These are phyloP conservation scores for Leptomonas seymouri DNA, from an alignment of 208 protist genomes.

Conservation along the genomic window DNA sequence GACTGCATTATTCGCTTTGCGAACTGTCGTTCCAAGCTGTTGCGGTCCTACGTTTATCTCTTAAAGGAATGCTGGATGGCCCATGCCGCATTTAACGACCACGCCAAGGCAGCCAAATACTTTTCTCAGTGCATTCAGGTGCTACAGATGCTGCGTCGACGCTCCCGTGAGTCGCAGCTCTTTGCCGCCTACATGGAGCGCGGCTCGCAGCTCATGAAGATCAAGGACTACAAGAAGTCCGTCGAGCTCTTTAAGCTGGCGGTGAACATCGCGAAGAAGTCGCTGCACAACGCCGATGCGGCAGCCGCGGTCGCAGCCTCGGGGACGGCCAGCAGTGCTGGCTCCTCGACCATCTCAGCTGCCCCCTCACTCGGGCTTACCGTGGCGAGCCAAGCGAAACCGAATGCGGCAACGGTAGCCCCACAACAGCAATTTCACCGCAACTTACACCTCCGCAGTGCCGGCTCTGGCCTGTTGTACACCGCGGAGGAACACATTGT, in stretches of 20 bases:
- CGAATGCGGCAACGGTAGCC: neutral
- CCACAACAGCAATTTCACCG: slow-evolving; percentile 28
- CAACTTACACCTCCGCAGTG: slow-evolving; percentile 56
- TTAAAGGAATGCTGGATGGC: slow-evolving; percentile 69
- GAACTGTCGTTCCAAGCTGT: slow-evolving; percentile 54
- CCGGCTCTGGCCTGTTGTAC: slow-evolving; percentile 54
- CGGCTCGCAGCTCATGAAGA: slow-evolving; percentile 73
- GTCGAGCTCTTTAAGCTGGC: slow-evolving; percentile 59
- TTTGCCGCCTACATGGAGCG: slow-evolving; percentile 80
- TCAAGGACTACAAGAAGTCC: slow-evolving; percentile 49
- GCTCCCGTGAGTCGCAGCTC: slow-evolving; percentile 43
- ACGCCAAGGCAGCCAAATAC: slow-evolving; percentile 51
- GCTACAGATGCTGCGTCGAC: slow-evolving; percentile 45
- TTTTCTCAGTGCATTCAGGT: slow-evolving; percentile 70
- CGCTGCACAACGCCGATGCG: slow-evolving; percentile 31
- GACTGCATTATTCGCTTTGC: slow-evolving; percentile 72
- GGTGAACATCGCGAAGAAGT: slow-evolving; percentile 57
- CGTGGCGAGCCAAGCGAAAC: slow-evolving; percentile 18
- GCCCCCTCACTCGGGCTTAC: too few relatives aligned
- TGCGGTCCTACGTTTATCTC: slow-evolving; percentile 55
- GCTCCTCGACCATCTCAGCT: too few relatives aligned
- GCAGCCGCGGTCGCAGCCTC: neutral
- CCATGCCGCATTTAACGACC: slow-evolving; percentile 62
- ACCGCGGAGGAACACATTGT: slow-evolving; percentile 57
- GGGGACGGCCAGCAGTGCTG: too few relatives aligned